Base-by-base conservation (phyloP, 208 protist genomes). In the Leishmania mexicana region DNA sequence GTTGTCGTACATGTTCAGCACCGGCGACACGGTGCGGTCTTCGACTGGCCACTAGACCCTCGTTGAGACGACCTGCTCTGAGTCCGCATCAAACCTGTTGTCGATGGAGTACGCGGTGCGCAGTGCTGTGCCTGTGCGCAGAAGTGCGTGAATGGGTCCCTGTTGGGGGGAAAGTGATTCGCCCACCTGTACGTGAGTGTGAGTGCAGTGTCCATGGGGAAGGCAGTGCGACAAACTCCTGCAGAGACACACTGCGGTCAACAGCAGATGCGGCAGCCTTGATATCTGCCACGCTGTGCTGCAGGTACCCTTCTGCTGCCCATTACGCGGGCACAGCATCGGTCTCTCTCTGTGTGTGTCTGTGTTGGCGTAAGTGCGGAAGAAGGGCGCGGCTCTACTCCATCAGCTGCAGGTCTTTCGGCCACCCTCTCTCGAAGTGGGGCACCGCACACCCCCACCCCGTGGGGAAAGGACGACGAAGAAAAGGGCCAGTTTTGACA, bases 1-100 rank as follows among this genome's bases (percentile, higher is more conserved):
- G 65, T 74, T 82, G 7, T 76, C 64, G 5, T 80, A 68, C 40
- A 38, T 65, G 40, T 42, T n/a, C 38, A 28, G 24, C 17, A 68
- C 57, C 57, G 73, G 31, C 17, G 53, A 21, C 35, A 45, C 35
- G 53, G 73, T 11, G 45, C 13, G 13, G 45, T 40, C 70, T 38
- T 24, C 70, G 28, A 74, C 49, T 72, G 57, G 24, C 40, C 17
- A n/a, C 67, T n/a, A 65, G 38, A 17, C 40, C 8, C 15, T 24
- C 21, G 21, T 28, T 72, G 31, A 10, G 67, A 47, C 21, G 2
- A n/a, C 40, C 40, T 47, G 67, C 19, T n/a, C 38, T 45, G 31
- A 49, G 8, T 31, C 24, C 38, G 19, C 17, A 7, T 42, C 5
- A 7, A 17, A n/a, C 21, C 8, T 47, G 40, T 3, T 47, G 19